These are phyloP conservation scores for Francoa sonchifolia DNA, from an alignment of 441 rosid species.

Conservation along the genomic window DNA sequence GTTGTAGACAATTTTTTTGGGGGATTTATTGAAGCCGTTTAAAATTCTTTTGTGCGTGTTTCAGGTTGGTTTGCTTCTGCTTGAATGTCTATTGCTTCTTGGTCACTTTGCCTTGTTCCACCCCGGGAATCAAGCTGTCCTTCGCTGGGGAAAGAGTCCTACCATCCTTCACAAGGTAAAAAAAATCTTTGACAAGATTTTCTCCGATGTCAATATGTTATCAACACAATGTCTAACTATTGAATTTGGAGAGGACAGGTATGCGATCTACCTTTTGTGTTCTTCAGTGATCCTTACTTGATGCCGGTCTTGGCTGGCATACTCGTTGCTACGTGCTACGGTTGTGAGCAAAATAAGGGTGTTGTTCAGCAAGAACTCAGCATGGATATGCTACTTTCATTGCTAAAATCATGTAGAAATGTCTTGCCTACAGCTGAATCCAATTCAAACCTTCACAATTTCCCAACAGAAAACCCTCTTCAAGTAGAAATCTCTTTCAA, in stretches of 20 bases:
- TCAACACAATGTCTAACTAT: slow-evolving; percentile 17
- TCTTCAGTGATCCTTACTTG: slow-evolving; percentile 64
- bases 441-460: slow-evolving; percentile 20
- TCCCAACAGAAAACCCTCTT: slow-evolving; percentile 22
- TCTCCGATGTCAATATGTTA: background rate
- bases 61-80: slow-evolving; percentile 61
- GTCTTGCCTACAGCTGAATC: slow-evolving; percentile 18
- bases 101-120: slow-evolving; percentile 68
- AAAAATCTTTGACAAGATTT: slow-evolving; percentile 1
- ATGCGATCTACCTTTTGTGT: slow-evolving; percentile 68
- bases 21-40: background rate
- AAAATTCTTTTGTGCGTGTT: background rate
- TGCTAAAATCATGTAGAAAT: slow-evolving; percentile 53
- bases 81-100: slow-evolving; percentile 58
- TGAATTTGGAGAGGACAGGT: slow-evolving; percentile 31
- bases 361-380: slow-evolving; percentile 67
- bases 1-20: background rate
- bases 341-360: slow-evolving; percentile 57
- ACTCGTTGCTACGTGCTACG: slow-evolving; percentile 58
- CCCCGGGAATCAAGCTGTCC: slow-evolving; percentile 63
- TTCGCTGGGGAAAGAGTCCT: slow-evolving; percentile 77
- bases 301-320: slow-evolving; percentile 62
- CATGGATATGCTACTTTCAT: slow-evolving; percentile 58
- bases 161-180: slow-evolving; percentile 81
- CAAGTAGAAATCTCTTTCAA: slow-evolving; percentile 28